A percentile compares a stretch with the other conserved stretches of the same genome.
Conservation (phyloP, 176 grass and related monocot species). For the Pharus latifolius region DNA sequence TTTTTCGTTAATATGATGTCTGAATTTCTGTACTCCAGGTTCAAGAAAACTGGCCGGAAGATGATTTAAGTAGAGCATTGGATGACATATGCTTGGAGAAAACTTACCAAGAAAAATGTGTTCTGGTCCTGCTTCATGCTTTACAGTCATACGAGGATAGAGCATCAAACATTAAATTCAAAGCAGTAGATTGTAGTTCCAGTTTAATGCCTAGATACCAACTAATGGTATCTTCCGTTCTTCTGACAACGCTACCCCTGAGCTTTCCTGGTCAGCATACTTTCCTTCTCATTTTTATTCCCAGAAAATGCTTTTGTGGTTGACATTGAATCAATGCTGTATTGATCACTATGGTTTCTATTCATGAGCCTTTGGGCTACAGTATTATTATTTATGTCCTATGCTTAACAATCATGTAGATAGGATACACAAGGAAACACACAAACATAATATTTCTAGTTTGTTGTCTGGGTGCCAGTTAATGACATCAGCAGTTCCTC, state of each 20-base stretch:
- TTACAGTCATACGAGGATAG: slow-evolving; percentile 56
- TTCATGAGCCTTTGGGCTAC: neutral
- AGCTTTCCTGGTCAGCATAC: slow-evolving; percentile 64
- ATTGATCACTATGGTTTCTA: neutral
- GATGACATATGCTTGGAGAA: slow-evolving; percentile 88
- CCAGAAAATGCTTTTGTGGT: neutral
- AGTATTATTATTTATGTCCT: neutral
- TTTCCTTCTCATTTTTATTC: neutral
- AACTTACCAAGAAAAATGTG: slow-evolving; percentile 74
- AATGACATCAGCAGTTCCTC: slow-evolving; percentile 45
- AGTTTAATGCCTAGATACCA: slow-evolving; percentile 77
- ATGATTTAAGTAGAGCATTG: slow-evolving; percentile 61
- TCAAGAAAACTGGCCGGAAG: slow-evolving; percentile 68
- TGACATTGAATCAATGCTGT: neutral
- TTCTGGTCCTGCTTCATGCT: slow-evolving; percentile 55
- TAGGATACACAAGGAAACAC: slow-evolving; percentile 7
- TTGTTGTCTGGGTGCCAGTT: slow-evolving; percentile 38
- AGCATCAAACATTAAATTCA: slow-evolving; percentile 23
- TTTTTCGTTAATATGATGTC: slow-evolving; percentile 3
- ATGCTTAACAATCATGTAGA: slow-evolving; percentile 31
- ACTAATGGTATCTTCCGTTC: slow-evolving; percentile 90
- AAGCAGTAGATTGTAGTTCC: slow-evolving; percentile 32
- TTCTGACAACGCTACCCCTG: slow-evolving; percentile 82
- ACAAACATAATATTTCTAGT: slow-evolving; percentile 14
- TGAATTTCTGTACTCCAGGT: slow-evolving; percentile 26